phyloP scores from a whole-genome alignment of 2,329 filamentous ascomycete species.

The Calycina marina region DNA sequence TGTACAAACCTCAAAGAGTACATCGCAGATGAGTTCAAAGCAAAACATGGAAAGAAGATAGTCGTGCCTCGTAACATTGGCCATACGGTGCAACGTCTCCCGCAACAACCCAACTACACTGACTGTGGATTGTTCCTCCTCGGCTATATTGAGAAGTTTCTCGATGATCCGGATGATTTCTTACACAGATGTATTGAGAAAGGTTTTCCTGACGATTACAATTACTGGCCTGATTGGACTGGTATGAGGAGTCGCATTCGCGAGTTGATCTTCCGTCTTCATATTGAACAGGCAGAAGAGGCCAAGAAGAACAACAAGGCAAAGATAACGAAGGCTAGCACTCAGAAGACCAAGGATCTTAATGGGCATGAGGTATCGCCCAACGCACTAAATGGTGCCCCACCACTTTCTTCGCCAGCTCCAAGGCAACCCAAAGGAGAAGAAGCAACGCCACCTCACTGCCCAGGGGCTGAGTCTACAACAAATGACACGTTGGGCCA shows the following conservation, averaged over 20 bases:
- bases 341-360: no score
- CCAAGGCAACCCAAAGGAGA: no score
- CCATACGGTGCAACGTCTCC: constrained; percentile 61
- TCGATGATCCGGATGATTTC: constrained; percentile 59
- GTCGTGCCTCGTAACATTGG: constrained; percentile 25
- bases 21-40: constrained; percentile 54
- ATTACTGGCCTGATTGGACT: constrained; percentile 31
- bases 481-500: no score
- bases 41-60: constrained; percentile 33
- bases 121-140: constrained; percentile 85
- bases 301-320: neutral
- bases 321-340: no score
- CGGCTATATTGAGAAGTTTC: constrained; percentile 71
- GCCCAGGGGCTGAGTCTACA: no score
- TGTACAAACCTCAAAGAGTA: constrained; percentile 62
- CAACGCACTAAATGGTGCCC: no score
- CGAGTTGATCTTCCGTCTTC: constrained; percentile 46
- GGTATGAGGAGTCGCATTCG: constrained; percentile 52
- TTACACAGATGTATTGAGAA: constrained; percentile 49
- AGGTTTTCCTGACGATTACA: constrained; percentile 37
- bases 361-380: no score
- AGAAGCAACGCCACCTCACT: no score
- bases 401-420: no score
- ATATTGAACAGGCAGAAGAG: constrained; percentile 33
- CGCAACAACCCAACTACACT: constrained; percentile 66